Evolutionary conservation across 148 eudicot genomes (phyloP).

Genomic region (Simmondsia chinensis): DNA sequence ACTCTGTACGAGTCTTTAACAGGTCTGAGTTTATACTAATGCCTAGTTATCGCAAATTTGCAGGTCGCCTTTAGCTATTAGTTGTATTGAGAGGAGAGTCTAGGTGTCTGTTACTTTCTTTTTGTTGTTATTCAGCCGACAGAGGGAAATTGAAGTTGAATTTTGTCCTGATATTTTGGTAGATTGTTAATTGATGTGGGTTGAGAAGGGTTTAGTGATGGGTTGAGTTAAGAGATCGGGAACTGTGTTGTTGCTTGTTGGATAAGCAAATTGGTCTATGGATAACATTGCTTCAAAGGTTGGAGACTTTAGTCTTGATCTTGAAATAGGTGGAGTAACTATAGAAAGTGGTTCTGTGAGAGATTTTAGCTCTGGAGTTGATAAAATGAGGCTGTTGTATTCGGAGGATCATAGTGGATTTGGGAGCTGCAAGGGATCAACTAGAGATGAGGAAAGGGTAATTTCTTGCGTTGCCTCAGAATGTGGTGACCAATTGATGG

Average conservation of each 20-base stretch:
- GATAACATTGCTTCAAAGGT: constrained; percentile 24
- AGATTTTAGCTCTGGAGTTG: not conserved
- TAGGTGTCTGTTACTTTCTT: no score
- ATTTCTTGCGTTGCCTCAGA: not conserved
- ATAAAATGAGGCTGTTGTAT: constrained; percentile 7
- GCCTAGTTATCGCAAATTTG: no score
- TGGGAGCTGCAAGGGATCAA: constrained; percentile 13
- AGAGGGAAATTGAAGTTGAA: constrained; percentile 15
- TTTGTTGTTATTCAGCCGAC: no score
- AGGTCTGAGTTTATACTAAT: no score
- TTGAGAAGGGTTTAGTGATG: not conserved
- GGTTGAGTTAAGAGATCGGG: not conserved
- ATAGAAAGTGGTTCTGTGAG: constrained; percentile 10
- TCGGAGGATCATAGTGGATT: constrained; percentile 3
- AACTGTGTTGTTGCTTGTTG: constrained; percentile 3
- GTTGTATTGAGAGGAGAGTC: no score
- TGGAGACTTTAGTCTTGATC: constrained; percentile 29
- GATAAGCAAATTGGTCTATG: constrained; percentile 22
- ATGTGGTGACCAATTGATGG: constrained; percentile 14
- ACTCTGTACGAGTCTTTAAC: no score
- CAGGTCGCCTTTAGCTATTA: no score
- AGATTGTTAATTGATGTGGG: not conserved
- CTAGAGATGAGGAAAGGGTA: constrained; percentile 21
- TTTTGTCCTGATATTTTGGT: constrained; percentile 3
- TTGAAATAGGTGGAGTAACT: constrained; percentile 38